Percentiles rank a stretch among this genome's conserved stretches.
These are phyloP conservation scores for Dalechampia spathulata DNA, from an alignment of 441 rosid species.

Conservation along the genomic window DNA sequence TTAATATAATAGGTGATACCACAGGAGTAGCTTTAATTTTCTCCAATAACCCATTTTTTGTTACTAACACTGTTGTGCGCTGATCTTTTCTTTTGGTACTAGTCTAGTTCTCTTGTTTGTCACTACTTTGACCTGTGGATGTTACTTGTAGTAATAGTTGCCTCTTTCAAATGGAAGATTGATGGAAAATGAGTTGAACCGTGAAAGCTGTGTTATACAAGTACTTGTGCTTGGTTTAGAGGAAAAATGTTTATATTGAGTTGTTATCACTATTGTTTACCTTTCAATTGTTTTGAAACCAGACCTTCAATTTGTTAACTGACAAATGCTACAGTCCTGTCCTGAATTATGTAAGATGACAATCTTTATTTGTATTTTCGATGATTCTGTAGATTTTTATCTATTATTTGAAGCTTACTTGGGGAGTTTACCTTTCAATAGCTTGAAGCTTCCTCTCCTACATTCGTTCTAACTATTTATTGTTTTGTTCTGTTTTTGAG, in stretches of 20 bases:
- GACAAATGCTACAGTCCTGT: neutral
- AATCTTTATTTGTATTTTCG: neutral
- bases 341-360: neutral
- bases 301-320: neutral
- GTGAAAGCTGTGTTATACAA: neutral
- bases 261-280: too few species aligned
- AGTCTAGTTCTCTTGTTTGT: neutral
- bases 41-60: neutral
- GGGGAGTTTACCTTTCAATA: too few species aligned
- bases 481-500: neutral
- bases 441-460: conserved; percentile 12
- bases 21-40: neutral
- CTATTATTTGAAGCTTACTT: too few species aligned
- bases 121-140: neutral
- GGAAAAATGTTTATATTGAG: too few species aligned
- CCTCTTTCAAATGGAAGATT: neutral
- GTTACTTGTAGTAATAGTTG: neutral
- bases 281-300: conserved; percentile 1
- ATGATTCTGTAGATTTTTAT: too few species aligned
- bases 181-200: conserved; percentile 3
- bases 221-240: too few species aligned
- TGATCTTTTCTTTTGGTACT: neutral
- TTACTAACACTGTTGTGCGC: neutral
- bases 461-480: neutral
- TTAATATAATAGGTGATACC: neutral